These are phyloP conservation scores for Salicornia ramosissima DNA, from an alignment of 148 eudicot genomes.

Conservation along the genomic window DNA sequence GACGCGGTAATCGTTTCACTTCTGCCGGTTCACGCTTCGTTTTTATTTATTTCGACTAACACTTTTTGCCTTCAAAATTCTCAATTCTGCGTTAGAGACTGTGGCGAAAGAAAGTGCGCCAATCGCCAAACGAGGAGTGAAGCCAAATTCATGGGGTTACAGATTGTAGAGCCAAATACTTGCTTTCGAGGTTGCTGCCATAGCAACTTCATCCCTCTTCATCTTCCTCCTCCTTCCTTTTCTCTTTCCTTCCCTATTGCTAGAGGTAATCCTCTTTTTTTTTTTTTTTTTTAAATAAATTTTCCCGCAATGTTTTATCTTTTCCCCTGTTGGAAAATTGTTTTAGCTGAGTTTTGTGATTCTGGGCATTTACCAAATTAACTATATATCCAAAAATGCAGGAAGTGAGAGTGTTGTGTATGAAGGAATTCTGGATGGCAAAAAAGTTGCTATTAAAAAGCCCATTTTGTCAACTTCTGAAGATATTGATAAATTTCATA, in stretches of 20 bases:
- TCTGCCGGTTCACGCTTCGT: no score
- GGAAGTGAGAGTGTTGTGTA: conserved; percentile 91
- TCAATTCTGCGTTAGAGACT: no score
- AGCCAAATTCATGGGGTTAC: conserved; percentile 38
- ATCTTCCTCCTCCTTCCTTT: conserved; percentile 63
- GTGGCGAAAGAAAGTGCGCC: neutral
- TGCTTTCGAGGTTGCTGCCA: conserved; percentile 87
- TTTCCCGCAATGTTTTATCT: neutral
- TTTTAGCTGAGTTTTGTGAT: conserved; percentile 5
- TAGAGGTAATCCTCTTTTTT: conserved; percentile 38
- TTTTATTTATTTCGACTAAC: no score
- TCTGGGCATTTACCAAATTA: conserved; percentile 7
- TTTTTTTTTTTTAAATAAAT: neutral
- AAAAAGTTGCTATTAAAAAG: conserved; percentile 73
- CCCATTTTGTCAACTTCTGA: conserved; percentile 86
- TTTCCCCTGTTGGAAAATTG: neutral
- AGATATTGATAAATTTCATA: conserved; percentile 78
- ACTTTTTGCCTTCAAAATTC: no score
- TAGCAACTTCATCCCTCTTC: conserved; percentile 75
- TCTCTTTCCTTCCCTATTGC: conserved; percentile 68
- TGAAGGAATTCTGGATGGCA: conserved; percentile 67
- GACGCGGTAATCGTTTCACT: no score
- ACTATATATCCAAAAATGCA: conserved; percentile 24
- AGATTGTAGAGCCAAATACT: conserved; percentile 63
- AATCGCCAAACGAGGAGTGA: neutral